phyloP scores from a whole-genome alignment of 2,329 filamentous ascomycete genomes.

The Neonectria magnoliae region DNA sequence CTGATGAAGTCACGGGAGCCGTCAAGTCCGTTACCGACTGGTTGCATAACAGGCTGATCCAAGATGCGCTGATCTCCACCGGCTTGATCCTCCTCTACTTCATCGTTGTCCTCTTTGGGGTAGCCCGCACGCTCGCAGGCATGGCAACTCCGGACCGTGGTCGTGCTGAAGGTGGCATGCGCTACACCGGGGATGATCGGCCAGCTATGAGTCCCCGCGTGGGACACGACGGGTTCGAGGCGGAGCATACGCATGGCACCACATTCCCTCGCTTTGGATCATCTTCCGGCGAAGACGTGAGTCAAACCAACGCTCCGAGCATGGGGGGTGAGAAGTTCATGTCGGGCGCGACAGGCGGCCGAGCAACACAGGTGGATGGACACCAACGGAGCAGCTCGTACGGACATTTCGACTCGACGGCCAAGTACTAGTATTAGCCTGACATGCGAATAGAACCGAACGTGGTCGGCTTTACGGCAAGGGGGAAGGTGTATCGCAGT shows the following conservation, averaged over 20 bases:
- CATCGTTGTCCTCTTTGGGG: slow-evolving; percentile 78
- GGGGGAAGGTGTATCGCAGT: slow-evolving; percentile 26
- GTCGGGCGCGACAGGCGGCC: slow-evolving; percentile 37
- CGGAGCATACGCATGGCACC: slow-evolving; percentile 32
- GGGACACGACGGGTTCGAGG: slow-evolving; percentile 33
- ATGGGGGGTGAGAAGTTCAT: slow-evolving; percentile 44
- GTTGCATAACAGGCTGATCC: slow-evolving; percentile 73
- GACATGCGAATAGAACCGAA: slow-evolving; percentile 7
- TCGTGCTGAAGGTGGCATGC: slow-evolving; percentile 63
- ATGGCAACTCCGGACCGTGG: slow-evolving; percentile 68
- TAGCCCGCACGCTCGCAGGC: slow-evolving; percentile 71
- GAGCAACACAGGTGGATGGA: slow-evolving; percentile 39
- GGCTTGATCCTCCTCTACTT: slow-evolving; percentile 81
- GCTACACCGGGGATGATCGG: slow-evolving; percentile 46
- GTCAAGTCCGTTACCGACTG: slow-evolving; percentile 75
- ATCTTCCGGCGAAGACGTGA: slow-evolving; percentile 36
- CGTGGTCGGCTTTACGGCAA: not conserved
- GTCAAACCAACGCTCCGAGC: slow-evolving; percentile 25
- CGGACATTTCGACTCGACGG: slow-evolving; percentile 46
- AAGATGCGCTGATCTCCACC: slow-evolving; percentile 82
- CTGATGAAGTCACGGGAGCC: slow-evolving; percentile 83
- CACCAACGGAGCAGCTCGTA: slow-evolving; percentile 50
- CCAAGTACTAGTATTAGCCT: slow-evolving; percentile 41
- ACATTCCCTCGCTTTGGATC: slow-evolving; percentile 43
- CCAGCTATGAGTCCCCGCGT: slow-evolving; percentile 41